These are phyloP conservation scores for Sugiyamaella pinicola DNA, from an alignment of 1,139 yeast species.

Conservation along the genomic window DNA sequence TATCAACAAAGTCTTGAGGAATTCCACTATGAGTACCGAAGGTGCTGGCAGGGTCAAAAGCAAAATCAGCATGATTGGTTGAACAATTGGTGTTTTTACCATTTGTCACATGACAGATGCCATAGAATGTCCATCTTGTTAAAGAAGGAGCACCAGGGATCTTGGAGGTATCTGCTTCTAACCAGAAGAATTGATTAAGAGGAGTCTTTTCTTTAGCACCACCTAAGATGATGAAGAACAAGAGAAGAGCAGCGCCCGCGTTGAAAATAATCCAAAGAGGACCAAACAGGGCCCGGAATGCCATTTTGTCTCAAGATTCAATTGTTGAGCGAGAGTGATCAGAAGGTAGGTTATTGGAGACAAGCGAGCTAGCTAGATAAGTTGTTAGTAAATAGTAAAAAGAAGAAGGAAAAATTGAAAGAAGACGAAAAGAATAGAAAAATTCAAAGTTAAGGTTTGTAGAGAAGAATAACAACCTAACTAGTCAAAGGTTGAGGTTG, in stretches of 20 bases:
- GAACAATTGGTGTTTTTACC: constrained; percentile 52
- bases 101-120: constrained; percentile 53
- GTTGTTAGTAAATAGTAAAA: too few species aligned
- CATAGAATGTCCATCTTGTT: constrained; percentile 75
- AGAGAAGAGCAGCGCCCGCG: constrained; percentile 45
- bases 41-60: constrained; percentile 65
- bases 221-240: constrained; percentile 63
- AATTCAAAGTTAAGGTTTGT: too few species aligned
- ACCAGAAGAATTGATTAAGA: constrained; percentile 64
- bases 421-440: too few species aligned
- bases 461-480: too few species aligned
- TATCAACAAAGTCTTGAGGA: constrained; percentile 52
- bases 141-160: constrained; percentile 52
- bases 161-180: constrained; percentile 65
- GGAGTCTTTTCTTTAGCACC: constrained; percentile 57
- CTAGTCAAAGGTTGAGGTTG: not conserved
- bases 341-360: not conserved
- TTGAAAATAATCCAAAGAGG: constrained; percentile 29
- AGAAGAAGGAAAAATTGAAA: too few species aligned
- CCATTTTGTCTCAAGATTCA: not conserved
- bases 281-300: constrained; percentile 13
- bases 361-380: not conserved
- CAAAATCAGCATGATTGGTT: constrained; percentile 56
- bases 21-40: constrained; percentile 50
- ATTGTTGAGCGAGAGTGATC: not conserved